Conservation (phyloP, 78 protist species). For the Paratrimastix pyriformis region DNA sequence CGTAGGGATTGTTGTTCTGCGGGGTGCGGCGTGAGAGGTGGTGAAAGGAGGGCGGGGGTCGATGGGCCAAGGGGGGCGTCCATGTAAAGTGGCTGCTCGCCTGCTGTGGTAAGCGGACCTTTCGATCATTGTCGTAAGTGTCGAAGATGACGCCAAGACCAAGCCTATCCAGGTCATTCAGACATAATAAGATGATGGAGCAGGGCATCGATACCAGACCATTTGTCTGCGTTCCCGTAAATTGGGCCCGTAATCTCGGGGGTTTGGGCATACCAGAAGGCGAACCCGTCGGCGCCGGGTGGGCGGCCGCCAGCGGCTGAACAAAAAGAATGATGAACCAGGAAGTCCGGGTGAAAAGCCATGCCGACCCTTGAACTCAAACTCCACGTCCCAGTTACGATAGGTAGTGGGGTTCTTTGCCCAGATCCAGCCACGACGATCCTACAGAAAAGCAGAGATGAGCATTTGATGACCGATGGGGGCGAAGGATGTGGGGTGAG, state of each 20-base stretch:
- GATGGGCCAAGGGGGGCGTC: too few species aligned
- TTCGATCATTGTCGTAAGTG: background rate
- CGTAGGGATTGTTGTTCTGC: conserved; percentile 1
- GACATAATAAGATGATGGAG: too few species aligned
- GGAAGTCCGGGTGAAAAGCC: background rate
- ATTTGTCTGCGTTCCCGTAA: background rate
- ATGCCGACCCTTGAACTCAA: background rate
- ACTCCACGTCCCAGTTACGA: background rate
- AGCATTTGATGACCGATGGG: too few species aligned
- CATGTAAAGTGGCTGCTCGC: too few species aligned
- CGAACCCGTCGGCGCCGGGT: background rate
- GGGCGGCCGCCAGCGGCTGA: background rate
- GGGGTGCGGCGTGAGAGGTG: too few species aligned
- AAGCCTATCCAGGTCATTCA: too few species aligned
- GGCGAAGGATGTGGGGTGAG: too few species aligned
- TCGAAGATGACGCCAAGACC: conserved; percentile 11
- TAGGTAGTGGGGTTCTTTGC: background rate
- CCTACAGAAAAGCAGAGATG: too few species aligned
- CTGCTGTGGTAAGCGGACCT: too few species aligned
- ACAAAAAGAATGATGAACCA: background rate
- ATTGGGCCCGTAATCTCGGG: background rate
- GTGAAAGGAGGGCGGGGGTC: too few species aligned
- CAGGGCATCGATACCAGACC: too few species aligned
- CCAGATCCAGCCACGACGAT: background rate
- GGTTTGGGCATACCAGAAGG: conserved; percentile 1